phyloP scores from a whole-genome alignment of 2,329 filamentous ascomycete genomes.

The Colletotrichum tofieldiae region DNA sequence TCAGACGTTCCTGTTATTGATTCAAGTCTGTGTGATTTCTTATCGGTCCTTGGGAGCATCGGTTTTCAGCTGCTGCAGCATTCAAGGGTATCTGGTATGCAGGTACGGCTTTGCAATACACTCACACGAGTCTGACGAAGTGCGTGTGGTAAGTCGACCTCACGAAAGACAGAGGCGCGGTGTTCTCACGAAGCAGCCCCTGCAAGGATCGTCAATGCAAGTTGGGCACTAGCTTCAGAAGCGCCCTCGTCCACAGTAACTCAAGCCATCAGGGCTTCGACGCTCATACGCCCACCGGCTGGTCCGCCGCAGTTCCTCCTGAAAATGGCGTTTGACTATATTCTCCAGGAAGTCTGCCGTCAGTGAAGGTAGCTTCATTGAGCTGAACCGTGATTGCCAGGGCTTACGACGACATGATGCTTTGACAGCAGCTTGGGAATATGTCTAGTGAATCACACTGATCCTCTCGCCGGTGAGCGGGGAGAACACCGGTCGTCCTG shows the following conservation, averaged over 20 bases:
- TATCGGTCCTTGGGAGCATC: not conserved
- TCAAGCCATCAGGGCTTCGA: not conserved
- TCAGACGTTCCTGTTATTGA: not conserved
- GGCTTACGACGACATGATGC: not conserved
- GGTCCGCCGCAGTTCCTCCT: not conserved
- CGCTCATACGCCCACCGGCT: no score
- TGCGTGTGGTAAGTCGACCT: not conserved
- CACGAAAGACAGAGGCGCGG: not conserved
- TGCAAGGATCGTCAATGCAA: not conserved
- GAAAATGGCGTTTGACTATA: not conserved
- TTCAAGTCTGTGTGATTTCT: not conserved
- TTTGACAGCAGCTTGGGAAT: not conserved
- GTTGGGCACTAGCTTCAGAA: not conserved
- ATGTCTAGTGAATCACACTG: not conserved
- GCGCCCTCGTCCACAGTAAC: not conserved
- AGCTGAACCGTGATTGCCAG: not conserved
- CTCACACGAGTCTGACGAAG: not conserved
- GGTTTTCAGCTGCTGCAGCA: not conserved
- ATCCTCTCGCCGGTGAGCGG: not conserved
- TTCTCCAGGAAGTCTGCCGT: no score
- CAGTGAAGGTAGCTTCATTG: not conserved
- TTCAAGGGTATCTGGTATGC: not conserved
- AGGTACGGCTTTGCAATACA: not conserved
- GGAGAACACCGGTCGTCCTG: not conserved
- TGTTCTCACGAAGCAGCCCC: not conserved